These are phyloP conservation scores for Peribolospora baueri DNA, from an alignment of 768 basidiomycete species.

Conservation along the genomic window DNA sequence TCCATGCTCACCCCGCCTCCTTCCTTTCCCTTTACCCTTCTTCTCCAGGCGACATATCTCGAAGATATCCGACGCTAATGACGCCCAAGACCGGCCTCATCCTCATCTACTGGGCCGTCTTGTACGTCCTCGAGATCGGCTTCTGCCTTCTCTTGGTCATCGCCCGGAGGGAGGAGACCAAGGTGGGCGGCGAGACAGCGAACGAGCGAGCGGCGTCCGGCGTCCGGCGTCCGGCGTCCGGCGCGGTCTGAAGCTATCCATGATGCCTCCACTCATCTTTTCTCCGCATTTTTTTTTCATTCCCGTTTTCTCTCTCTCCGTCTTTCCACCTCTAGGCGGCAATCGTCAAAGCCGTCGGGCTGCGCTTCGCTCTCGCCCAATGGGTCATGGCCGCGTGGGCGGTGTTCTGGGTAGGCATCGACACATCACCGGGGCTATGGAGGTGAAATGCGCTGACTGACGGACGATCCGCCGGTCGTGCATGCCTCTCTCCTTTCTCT, in stretches of 20 bases:
- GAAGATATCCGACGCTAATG: conserved; percentile 39
- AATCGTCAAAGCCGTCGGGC: conserved; percentile 52
- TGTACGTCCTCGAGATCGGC: conserved; percentile 47
- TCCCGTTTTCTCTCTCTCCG: neutral
- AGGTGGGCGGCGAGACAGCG: conserved; percentile 24
- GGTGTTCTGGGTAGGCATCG: too few relatives aligned
- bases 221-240: too few relatives aligned
- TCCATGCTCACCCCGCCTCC: neutral
- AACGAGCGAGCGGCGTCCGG: too few relatives aligned
- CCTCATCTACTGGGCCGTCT: conserved; percentile 19
- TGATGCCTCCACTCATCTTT: too few relatives aligned
- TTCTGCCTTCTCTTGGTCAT: conserved; percentile 58
- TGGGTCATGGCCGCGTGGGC: conserved; percentile 10
- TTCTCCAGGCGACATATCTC: conserved; percentile 28
- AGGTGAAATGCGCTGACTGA: neutral
- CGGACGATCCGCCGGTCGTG: neutral
- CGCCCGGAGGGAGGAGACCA: conserved; percentile 51
- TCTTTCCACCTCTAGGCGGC: conserved; percentile 25
- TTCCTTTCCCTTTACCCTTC: neutral
- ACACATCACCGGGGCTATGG: neutral
- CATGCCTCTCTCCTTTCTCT: conserved; percentile 23
- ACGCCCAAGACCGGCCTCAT: conserved; percentile 31
- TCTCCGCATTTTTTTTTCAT: neutral
- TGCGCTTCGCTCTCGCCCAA: conserved; percentile 50
- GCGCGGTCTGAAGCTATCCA: too few relatives aligned